phyloP scores from a whole-genome alignment of 345 rosid species.

The Eutrema japonicum region DNA sequence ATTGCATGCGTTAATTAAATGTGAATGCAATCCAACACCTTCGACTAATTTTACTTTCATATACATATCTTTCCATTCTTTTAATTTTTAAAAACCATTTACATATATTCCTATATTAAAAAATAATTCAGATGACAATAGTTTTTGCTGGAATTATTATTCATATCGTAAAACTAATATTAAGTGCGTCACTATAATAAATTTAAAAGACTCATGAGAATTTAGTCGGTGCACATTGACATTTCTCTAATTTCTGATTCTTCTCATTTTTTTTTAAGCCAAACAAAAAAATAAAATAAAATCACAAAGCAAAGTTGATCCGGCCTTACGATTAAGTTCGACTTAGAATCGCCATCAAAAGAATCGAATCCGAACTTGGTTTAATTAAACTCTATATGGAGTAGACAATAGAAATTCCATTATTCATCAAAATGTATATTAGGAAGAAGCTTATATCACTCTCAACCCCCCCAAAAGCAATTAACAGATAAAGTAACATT shows the following conservation, averaged over 20 bases:
- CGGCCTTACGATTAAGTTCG: background rate
- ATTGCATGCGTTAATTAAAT: constrained; percentile 9
- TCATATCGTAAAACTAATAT: too few relatives aligned
- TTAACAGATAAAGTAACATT: background rate
- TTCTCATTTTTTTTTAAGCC: background rate
- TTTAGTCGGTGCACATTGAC: background rate
- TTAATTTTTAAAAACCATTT: background rate
- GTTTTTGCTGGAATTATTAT: background rate
- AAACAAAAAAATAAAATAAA: background rate
- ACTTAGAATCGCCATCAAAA: constrained; percentile 7
- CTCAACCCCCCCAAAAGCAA: background rate
- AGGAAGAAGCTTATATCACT: background rate
- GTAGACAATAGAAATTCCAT: background rate
- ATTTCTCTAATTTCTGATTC: background rate
- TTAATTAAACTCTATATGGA: constrained; percentile 1
- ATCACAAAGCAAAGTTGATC: background rate
- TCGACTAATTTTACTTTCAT: background rate
- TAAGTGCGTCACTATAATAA: background rate
- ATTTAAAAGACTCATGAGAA: background rate
- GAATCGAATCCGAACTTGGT: background rate
- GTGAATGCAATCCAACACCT: constrained; percentile 19
- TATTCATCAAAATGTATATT: constrained; percentile 1
- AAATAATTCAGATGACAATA: background rate
- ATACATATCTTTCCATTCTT: background rate
- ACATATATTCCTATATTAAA: background rate